phyloP scores from a whole-genome alignment of 2,329 filamentous ascomycete species.

The Dothistroma septosporum region DNA sequence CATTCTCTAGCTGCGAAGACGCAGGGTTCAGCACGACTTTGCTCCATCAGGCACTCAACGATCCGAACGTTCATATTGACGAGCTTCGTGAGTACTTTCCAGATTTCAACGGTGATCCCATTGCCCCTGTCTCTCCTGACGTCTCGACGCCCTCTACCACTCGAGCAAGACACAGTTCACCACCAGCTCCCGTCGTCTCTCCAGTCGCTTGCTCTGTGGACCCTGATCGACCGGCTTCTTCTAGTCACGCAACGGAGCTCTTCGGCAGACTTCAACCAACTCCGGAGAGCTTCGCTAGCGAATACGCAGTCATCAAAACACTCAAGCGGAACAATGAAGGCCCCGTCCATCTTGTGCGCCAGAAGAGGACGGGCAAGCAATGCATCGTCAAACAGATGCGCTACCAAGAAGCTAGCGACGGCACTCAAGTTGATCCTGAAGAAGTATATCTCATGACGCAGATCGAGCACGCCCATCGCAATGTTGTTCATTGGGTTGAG shows the following conservation, averaged over 20 bases:
- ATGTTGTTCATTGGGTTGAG: constrained; percentile 3
- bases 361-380: constrained; percentile 2
- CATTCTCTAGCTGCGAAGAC: not conserved
- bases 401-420: not conserved
- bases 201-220: not conserved
- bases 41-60: not conserved
- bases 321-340: constrained; percentile 5
- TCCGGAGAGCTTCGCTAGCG: not conserved
- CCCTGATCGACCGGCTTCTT: not conserved
- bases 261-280: not conserved
- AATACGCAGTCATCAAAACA: constrained; percentile 11
- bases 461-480: constrained; percentile 5
- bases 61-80: not conserved
- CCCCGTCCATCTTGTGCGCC: constrained; percentile 12
- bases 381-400: constrained; percentile 17
- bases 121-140: not conserved
- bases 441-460: constrained; percentile 8
- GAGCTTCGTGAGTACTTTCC: not conserved
- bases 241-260: not conserved
- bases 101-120: not conserved
- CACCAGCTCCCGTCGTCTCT: not conserved
- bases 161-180: not conserved
- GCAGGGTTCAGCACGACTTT: not conserved
- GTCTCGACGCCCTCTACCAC: not conserved
- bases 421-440: not conserved